Evolutionary conservation across 441 rosid species (phyloP).

Genomic region (Populus hybrid): DNA sequence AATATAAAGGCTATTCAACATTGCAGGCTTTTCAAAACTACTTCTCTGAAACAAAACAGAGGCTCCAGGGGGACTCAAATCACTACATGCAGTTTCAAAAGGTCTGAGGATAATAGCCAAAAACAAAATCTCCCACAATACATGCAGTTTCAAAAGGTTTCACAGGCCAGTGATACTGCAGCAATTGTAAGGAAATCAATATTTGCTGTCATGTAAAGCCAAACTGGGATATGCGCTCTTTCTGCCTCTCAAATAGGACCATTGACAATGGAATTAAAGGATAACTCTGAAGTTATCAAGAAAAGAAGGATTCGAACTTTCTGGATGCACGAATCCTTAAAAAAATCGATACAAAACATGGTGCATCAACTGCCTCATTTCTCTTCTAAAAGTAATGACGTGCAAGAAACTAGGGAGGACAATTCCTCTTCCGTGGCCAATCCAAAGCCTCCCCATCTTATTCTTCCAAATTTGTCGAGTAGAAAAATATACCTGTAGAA

Average conservation of each 20-base stretch:
- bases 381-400: slow-evolving; percentile 62
- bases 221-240: not conserved
- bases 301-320: too few species aligned
- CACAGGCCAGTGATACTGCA: slow-evolving; percentile 11
- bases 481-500: slow-evolving; percentile 61
- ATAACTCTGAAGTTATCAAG: too few species aligned
- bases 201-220: not conserved
- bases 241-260: too few species aligned
- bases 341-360: not conserved
- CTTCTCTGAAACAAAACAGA: slow-evolving; percentile 8
- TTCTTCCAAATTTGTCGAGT: slow-evolving; percentile 75
- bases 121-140: too few species aligned
- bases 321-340: not conserved
- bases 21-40: not conserved
- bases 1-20: not conserved
- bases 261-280: too few species aligned
- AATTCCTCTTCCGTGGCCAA: slow-evolving; percentile 63
- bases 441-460: slow-evolving; percentile 94
- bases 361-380: slow-evolving; percentile 32
- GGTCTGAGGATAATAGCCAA: not conserved
- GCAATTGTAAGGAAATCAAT: not conserved
- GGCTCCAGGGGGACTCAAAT: not conserved
- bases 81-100: not conserved
- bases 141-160: not conserved
- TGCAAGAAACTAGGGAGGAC: slow-evolving; percentile 70